Base-by-base conservation (phyloP, 768 basidiomycete species). In the Macrolepiota dolichaula region DNA sequence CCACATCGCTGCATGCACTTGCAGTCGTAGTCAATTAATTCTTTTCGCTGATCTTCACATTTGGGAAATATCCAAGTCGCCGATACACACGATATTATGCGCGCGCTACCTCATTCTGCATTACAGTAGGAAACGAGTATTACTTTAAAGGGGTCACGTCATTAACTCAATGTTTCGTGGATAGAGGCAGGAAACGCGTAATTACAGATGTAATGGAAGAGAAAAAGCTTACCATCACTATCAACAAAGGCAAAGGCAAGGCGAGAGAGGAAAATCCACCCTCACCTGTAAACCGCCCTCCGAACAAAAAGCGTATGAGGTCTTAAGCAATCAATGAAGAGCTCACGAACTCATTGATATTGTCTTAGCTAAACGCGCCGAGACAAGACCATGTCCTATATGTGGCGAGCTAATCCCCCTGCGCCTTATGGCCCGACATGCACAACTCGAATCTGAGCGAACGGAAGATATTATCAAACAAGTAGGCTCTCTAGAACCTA, bases 391-490 rank as follows among this genome's bases (percentile, higher is more conserved):
- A 61, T 94, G 91, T 68, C 92, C 91, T 1, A 83, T 88, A 40
- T 94, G 91, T 72, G 74, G 79, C 13, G 91, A 93, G 69, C 70
- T 70, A 40, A 88, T 94, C 44, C 91, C 91, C 13, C 68, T 91
- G 24, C 85, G 91, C 12, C 78, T 92, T n/a, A 77, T 93, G 15
- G 77, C 77, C 2, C 78, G 75, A 59, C 92, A 93, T 65, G 79
- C 81, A 2, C 79, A 78, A 44, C 77, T 92, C 27, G 91, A 94
- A 71, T 74, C 80, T 37, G 80, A 89, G 65, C 82, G 91, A 63
- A 79, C 92, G 22, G 83, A 91, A 62, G 80, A 83, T 50, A 87
- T 93, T 51, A 81, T 90, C 19, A 76, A 74, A 57, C 79, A 81
- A 51, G 78, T 91, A 49, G 88, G 89, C 3, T 86, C 86, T 13